phyloP scores from a whole-genome alignment of 768 basidiomycete species.

The Cystofilobasidium bisporidii region DNA sequence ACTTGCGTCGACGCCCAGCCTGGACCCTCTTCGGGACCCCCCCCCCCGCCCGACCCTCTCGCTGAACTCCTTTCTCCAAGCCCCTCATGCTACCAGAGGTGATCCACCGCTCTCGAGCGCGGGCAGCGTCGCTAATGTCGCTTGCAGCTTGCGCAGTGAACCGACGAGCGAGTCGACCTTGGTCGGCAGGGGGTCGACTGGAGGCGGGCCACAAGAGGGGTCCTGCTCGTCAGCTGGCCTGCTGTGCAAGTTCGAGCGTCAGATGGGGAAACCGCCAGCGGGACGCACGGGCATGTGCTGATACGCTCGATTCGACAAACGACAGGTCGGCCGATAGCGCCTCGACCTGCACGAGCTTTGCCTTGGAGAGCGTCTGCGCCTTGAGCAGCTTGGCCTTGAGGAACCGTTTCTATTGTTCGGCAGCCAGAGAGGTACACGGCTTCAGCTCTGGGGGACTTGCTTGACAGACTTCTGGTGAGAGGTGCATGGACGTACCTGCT shows the following conservation, averaged over 20 bases:
- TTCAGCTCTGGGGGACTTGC: not conserved
- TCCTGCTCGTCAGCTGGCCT: too few relatives aligned
- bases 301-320: not conserved
- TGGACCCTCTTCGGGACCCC: too few relatives aligned
- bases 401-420: not conserved
- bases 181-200: not conserved
- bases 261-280: too few relatives aligned
- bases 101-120: not conserved
- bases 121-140: not conserved
- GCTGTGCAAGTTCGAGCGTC: too few relatives aligned
- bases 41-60: too few relatives aligned
- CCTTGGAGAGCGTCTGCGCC: not conserved
- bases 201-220: too few relatives aligned
- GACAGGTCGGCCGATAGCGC: not conserved
- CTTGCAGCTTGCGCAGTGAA: conserved; percentile 1
- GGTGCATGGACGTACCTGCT: conserved; percentile 19
- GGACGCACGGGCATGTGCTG: not conserved
- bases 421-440: not conserved
- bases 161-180: not conserved
- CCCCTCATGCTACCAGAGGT: too few relatives aligned
- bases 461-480: not conserved
- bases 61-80: too few relatives aligned
- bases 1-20: too few relatives aligned
- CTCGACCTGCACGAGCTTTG: not conserved
- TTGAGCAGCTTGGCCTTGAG: not conserved